Conservation (phyloP, 2,329 filamentous ascomycete species). For the Mollisiaceae sp. region DNA sequence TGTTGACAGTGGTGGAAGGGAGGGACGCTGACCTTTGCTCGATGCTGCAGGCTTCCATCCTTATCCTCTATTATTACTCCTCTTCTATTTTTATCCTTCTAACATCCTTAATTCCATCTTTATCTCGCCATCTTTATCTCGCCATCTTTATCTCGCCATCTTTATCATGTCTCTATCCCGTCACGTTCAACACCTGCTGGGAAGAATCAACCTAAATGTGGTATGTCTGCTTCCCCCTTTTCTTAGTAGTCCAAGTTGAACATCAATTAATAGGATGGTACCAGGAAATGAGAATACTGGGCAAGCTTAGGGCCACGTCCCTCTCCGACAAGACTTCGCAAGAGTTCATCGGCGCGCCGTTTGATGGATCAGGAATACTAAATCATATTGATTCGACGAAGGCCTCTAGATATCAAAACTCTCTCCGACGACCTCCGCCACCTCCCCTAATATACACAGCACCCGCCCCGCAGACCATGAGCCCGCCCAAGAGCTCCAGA, state of each 20-base stretch:
- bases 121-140: not conserved
- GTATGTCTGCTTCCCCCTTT: too few species aligned
- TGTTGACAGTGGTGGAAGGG: not conserved
- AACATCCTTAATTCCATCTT: too few species aligned
- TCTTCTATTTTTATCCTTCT: too few species aligned
- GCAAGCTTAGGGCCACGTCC: too few species aligned
- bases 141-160: conserved; percentile 1
- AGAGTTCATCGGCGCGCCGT: conserved; percentile 68
- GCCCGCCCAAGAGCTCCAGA: conserved; percentile 47
- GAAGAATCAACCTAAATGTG: too few species aligned
- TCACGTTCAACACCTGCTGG: not conserved
- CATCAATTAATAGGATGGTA: too few species aligned
- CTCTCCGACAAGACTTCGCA: conserved; percentile 55
- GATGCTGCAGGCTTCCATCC: not conserved
- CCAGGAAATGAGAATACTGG: too few species aligned
- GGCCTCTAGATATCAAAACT: conserved; percentile 42
- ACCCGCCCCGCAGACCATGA: conserved; percentile 58
- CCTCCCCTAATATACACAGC: conserved; percentile 55
- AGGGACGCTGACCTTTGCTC: not conserved
- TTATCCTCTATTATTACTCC: too few species aligned
- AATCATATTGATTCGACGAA: conserved; percentile 59
- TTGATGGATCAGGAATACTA: conserved; percentile 67
- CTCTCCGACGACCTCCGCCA: conserved; percentile 49
- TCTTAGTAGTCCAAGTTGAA: too few species aligned
- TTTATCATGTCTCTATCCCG: conserved; percentile 40